These are phyloP conservation scores for Actinomortierella wolfii DNA, from an alignment of 371 early-diverging fungal species.

Conservation along the genomic window DNA sequence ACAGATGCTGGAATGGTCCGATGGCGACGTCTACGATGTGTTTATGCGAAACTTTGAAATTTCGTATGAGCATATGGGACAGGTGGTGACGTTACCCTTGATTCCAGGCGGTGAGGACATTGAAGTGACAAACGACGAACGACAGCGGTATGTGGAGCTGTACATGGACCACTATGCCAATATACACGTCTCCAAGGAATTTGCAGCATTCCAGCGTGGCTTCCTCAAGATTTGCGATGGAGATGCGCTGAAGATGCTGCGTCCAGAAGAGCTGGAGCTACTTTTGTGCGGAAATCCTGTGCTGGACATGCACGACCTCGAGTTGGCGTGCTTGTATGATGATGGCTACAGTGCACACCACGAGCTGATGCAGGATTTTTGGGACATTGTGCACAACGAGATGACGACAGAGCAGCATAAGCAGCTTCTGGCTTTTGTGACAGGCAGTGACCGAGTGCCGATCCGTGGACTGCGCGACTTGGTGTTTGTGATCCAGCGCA, in stretches of 20 bases:
- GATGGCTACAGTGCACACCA: conserved; percentile 33
- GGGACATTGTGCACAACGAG: conserved; percentile 87
- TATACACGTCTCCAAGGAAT: conserved; percentile 74
- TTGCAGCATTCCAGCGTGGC: conserved; percentile 89
- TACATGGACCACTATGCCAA: conserved; percentile 63
- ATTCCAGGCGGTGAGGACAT: conserved; percentile 71
- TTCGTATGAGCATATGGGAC: conserved; percentile 78
- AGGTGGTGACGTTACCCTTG: conserved; percentile 67
- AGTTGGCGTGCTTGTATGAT: conserved; percentile 18
- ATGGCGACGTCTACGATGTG: conserved; percentile 82
- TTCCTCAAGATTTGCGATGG: conserved; percentile 87
- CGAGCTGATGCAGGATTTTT: conserved; percentile 71
- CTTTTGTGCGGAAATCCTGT: conserved; percentile 87
- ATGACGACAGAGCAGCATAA: conserved; percentile 86
- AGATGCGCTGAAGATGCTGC: conserved; percentile 79
- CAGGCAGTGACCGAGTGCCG: conserved; percentile 97
- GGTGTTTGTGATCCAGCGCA: conserved; percentile 95
- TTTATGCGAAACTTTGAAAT: conserved; percentile 85
- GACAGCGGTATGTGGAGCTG: conserved; percentile 73
- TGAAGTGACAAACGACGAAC: conserved; percentile 78
- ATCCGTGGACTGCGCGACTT: conserved; percentile 91
- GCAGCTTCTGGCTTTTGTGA: conserved; percentile 93
- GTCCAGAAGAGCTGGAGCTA: conserved; percentile 94
- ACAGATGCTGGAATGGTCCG: conserved; percentile 66
- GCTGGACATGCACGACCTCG: conserved; percentile 57